phyloP scores from a whole-genome alignment of 495 filamentous ascomycete genomes.

The Margaritispora aquatica region DNA sequence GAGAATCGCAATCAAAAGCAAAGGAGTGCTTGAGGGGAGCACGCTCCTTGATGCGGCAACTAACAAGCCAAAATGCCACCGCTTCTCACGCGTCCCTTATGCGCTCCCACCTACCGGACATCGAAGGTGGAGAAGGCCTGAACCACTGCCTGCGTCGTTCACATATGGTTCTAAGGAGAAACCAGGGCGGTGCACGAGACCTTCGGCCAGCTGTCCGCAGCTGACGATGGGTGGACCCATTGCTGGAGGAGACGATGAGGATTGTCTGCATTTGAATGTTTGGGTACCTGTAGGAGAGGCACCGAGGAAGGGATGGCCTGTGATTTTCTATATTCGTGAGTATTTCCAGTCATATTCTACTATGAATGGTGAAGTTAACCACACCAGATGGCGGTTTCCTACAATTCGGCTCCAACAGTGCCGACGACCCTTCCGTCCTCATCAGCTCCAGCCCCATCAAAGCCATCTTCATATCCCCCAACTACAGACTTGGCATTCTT shows the following conservation, averaged over 20 bases:
- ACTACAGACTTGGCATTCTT: slow-evolving; percentile 55
- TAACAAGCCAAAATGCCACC: slow-evolving; percentile 3
- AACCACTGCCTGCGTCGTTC: background rate
- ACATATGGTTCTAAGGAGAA: slow-evolving; percentile 1
- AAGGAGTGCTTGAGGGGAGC: slow-evolving; percentile 3
- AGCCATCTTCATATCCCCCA: slow-evolving; percentile 25
- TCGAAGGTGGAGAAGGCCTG: slow-evolving; percentile 5
- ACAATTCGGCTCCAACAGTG: slow-evolving; percentile 8
- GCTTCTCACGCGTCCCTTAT: slow-evolving; percentile 11
- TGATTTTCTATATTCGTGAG: slow-evolving; percentile 13
- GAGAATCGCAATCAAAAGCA: background rate
- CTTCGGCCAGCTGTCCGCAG: slow-evolving; percentile 6
- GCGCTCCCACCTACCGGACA: background rate
- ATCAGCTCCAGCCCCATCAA: slow-evolving; percentile 5
- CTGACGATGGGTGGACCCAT: background rate
- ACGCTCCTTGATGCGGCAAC: background rate
- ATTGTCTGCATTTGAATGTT: slow-evolving; percentile 12
- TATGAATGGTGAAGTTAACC: background rate
- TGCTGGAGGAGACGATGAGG: background rate
- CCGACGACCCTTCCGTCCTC: slow-evolving; percentile 2
- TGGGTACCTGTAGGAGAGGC: slow-evolving; percentile 3
- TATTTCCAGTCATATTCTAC: background rate
- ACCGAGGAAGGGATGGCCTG: slow-evolving; percentile 6
- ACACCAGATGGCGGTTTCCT: slow-evolving; percentile 13
- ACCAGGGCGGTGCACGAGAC: background rate